Evolutionary conservation across 1,284 basidiomycete species (phyloP), one percentile per base, ranked within the genome.

Genomic region (Ceratobasidium sp.): DNA sequence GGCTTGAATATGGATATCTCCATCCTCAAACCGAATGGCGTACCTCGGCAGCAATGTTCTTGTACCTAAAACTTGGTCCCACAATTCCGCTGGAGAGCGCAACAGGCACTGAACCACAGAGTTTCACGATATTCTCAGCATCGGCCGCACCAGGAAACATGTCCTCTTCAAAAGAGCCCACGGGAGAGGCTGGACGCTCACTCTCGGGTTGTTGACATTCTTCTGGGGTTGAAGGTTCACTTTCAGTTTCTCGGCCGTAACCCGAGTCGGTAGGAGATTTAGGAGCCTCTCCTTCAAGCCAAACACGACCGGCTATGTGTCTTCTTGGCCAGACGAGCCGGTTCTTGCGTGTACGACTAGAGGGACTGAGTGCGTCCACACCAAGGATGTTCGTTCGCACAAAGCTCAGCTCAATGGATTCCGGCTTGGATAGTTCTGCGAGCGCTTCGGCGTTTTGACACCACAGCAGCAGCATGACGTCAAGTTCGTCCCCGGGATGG

Each of bases 201-300:
- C 86, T 86, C 78, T 92, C 89, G 72, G 88, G 86, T 48, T 71
- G 51, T n/a, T 58, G 53, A 19, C 39, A 13, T 34, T 13, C 19
- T n/a, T 34, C 46, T 7, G 29, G 62, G 7, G 62, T 46, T 13
- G 31, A 16, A 31, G 62, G 14, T 48, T 48, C 53, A 31, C 14
- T 51, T 16, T 69, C 29, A 24, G 22, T 49, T 27, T 59, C 66
- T 3, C 27, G 14, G 58, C 66, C n/a, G 29, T 29, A 34, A 24
- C 27, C 53, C 3, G 39, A 29, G 13, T 56, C 37, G 8, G 29
- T 64, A 37, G 48, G 41, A 49, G 48, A 19, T 7, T 31, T 22
- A 1, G 62, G 62, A 19, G 14, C 43, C 48, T 72, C 56, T 53
- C 69, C 69, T 34, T 72, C 69, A 16, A 29, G 31, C 69, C 69